Percentiles rank a stretch among this genome's conserved stretches.
These are phyloP conservation scores for Lunularia cruciata DNA, from an alignment of 225 moss, liverwort and hornwort species.

Conservation along the genomic window DNA sequence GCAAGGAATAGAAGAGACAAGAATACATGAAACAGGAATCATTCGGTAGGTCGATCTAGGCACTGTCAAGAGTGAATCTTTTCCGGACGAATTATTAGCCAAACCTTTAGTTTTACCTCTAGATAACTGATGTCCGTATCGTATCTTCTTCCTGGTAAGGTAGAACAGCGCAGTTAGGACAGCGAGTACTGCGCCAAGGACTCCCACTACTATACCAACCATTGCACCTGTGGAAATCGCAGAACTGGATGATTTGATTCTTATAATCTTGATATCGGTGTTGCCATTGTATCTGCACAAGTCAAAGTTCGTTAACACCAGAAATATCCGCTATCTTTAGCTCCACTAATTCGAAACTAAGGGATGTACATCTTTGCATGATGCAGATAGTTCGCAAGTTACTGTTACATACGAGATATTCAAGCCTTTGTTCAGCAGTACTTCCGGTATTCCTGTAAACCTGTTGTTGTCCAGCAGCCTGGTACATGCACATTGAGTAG, in stretches of 20 bases:
- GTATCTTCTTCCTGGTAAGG: background rate
- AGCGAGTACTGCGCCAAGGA: background rate
- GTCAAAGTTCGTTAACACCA: background rate
- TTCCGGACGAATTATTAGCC: background rate
- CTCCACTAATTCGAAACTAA: too few relatives aligned
- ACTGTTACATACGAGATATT: conserved; percentile 9
- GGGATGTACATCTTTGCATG: too few relatives aligned
- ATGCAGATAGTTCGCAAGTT: background rate
- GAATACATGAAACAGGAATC: background rate
- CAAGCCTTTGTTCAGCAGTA: background rate
- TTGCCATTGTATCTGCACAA: background rate
- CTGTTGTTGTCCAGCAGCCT: conserved; percentile 11
- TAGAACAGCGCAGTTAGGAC: background rate
- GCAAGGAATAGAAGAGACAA: background rate
- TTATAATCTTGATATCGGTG: background rate
- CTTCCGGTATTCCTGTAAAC: conserved; percentile 1
- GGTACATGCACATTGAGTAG: too few relatives aligned
- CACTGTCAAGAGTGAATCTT: too few relatives aligned
- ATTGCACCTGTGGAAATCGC: background rate
- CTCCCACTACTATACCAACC: background rate
- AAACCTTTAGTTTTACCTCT: background rate
- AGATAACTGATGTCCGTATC: background rate
- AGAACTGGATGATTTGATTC: background rate
- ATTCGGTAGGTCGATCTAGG: too few relatives aligned
- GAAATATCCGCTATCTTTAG: background rate